Evolutionary conservation across 176 grass and related monocot species (phyloP).

Genomic region (Oryza brachyantha): DNA sequence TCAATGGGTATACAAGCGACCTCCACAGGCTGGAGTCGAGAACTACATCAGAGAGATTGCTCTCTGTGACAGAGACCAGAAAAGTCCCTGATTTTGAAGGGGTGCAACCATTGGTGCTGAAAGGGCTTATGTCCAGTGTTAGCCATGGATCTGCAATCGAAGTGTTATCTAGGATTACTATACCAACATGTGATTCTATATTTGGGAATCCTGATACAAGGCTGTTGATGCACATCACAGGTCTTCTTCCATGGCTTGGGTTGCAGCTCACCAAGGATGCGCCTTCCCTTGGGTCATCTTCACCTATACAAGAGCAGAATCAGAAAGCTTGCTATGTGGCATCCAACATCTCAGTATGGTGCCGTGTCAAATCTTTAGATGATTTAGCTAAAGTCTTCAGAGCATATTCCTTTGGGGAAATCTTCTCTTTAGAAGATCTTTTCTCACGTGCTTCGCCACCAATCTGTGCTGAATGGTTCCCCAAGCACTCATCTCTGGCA

Average conservation of each 20-base stretch:
- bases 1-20: conserved; percentile 56
- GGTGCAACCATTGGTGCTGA: conserved; percentile 90
- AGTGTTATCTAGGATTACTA: conserved; percentile 90
- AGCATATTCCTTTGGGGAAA: conserved; percentile 65
- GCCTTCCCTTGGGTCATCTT: conserved; percentile 33
- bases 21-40: conserved; percentile 68
- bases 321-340: conserved; percentile 91
- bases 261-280: conserved; percentile 64
- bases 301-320: conserved; percentile 70
- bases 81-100: conserved; percentile 92
- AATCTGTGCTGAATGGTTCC: conserved; percentile 88
- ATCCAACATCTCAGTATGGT: conserved; percentile 85
- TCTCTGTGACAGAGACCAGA: conserved; percentile 53
- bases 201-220: conserved; percentile 91
- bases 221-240: conserved; percentile 92
- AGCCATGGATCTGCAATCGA: conserved; percentile 89
- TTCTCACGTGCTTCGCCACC: conserved; percentile 60
- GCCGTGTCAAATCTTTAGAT: conserved; percentile 54
- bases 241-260: conserved; percentile 92
- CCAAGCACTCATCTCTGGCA: conserved; percentile 87
- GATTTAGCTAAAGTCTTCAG: conserved; percentile 71
- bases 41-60: conserved; percentile 56
- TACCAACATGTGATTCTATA: conserved; percentile 86
- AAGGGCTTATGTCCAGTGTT: conserved; percentile 86
- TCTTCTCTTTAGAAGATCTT: conserved; percentile 62